These are phyloP conservation scores for Boletus fagicola DNA, from an alignment of 768 basidiomycete genomes.

Conservation along the genomic window DNA sequence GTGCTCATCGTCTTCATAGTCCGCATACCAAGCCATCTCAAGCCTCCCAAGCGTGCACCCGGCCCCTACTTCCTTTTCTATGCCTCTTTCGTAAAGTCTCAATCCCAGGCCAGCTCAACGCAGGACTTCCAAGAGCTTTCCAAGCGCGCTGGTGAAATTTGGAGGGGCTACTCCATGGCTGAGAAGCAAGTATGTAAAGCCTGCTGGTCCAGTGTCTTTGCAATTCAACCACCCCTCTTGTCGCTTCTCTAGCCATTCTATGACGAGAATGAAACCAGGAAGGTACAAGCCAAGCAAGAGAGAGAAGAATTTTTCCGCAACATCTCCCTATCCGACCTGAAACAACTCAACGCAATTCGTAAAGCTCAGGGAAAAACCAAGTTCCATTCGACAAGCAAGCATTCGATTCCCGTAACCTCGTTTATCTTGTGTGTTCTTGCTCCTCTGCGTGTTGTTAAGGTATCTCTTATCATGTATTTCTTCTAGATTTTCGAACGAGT, in stretches of 20 bases:
- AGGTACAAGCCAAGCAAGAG: constrained; percentile 19
- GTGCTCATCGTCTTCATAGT: constrained; percentile 18
- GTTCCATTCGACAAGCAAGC: constrained; percentile 3
- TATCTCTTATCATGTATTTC: not conserved
- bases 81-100: constrained; percentile 12
- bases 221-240: not conserved
- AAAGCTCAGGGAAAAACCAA: constrained; percentile 25
- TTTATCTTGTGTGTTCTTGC: constrained; percentile 27
- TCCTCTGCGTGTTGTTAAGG: not conserved
- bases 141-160: constrained; percentile 26
- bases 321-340: constrained; percentile 19
- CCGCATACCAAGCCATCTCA: constrained; percentile 13
- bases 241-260: constrained; percentile 24
- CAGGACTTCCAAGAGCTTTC: constrained; percentile 1
- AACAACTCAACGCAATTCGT: constrained; percentile 35
- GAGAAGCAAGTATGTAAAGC: constrained; percentile 36
- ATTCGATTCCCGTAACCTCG: constrained; percentile 6
- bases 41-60: constrained; percentile 30
- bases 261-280: constrained; percentile 20
- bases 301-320: constrained; percentile 31
- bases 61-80: constrained; percentile 29
- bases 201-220: not conserved
- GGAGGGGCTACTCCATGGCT: constrained; percentile 32
- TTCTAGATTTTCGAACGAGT: constrained; percentile 23
- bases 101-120: not conserved